These are phyloP conservation scores for Bonnemaisonia californica DNA, from an alignment of 31 red algal genomes.

Conservation along the genomic window DNA sequence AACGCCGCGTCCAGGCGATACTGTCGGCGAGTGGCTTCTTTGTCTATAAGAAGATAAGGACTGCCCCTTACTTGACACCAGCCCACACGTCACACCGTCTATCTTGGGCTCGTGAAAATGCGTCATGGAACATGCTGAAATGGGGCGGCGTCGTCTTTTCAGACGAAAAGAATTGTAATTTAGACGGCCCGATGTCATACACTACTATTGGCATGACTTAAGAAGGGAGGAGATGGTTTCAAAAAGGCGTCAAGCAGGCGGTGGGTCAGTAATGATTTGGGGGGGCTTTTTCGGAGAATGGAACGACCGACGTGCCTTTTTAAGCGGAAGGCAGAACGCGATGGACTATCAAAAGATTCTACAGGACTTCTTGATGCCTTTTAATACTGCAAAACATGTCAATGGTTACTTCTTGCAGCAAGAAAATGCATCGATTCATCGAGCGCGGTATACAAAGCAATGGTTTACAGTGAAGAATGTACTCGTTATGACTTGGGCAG, in stretches of 20 bases:
- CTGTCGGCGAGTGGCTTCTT: too few relatives aligned
- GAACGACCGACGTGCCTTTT: neutral
- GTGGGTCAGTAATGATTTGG: too few relatives aligned
- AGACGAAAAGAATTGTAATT: slow-evolving; percentile 6
- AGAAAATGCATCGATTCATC: slow-evolving; percentile 11
- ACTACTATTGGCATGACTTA: too few relatives aligned
- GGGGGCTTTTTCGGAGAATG: neutral
- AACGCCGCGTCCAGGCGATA: neutral
- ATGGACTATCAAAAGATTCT: slow-evolving; percentile 5
- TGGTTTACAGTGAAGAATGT: slow-evolving; percentile 10
- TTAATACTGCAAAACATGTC: neutral
- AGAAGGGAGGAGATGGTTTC: slow-evolving; percentile 16
- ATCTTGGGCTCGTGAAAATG: neutral
- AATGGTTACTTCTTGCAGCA: neutral
- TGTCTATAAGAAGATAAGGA: neutral
- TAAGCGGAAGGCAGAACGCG: neutral
- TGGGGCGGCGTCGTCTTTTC: neutral
- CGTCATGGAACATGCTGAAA: neutral
- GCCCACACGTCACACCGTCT: neutral
- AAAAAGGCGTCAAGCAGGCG: too few relatives aligned
- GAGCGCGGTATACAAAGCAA: neutral
- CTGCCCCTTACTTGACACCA: neutral
- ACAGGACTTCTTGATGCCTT: neutral
- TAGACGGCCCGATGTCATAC: slow-evolving; percentile 16
- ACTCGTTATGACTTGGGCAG: slow-evolving; percentile 5